phyloP scores from a whole-genome alignment of 192 early-diverging fungal genomes.

The Rhizophlyctis rosea region DNA sequence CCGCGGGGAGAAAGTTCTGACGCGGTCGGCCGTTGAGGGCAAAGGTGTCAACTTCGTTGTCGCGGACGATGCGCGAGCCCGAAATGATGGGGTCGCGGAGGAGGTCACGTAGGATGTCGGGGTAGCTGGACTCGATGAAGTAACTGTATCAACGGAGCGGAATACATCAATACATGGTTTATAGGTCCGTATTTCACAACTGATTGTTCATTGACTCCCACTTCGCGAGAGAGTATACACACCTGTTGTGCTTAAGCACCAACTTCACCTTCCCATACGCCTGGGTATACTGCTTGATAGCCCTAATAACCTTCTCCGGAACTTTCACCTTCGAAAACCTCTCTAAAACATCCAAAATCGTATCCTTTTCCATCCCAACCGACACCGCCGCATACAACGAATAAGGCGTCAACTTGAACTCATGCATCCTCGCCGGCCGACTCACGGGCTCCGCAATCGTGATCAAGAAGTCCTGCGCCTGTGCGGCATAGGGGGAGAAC shows the following conservation, averaged over 20 bases:
- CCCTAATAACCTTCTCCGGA: slow-evolving; percentile 72
- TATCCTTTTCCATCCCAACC: slow-evolving; percentile 90
- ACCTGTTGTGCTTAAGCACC: slow-evolving; percentile 89
- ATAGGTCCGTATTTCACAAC: slow-evolving; percentile 2
- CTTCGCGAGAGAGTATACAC: neutral
- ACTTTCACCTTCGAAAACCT: slow-evolving; percentile 70
- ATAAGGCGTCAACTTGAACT: slow-evolving; percentile 94
- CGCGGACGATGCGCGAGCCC: slow-evolving; percentile 59
- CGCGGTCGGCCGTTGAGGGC: neutral
- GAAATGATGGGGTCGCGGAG: slow-evolving; percentile 76
- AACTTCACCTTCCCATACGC: slow-evolving; percentile 97
- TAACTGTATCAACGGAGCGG: slow-evolving; percentile 46
- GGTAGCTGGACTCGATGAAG: slow-evolving; percentile 90
- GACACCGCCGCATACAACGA: slow-evolving; percentile 97
- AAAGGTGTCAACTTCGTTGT: slow-evolving; percentile 27
- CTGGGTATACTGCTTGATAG: slow-evolving; percentile 85
- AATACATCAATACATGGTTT: neutral
- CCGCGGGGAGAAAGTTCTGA: too few relatives aligned
- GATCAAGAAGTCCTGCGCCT: slow-evolving; percentile 95
- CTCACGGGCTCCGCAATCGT: slow-evolving; percentile 91
- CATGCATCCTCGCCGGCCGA: slow-evolving; percentile 65
- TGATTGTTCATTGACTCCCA: neutral
- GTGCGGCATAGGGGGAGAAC: slow-evolving; percentile 88
- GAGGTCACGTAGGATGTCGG: slow-evolving; percentile 81
- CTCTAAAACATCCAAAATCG: slow-evolving; percentile 88